Evolutionary conservation across 805 yeast genomes (phyloP).

Genomic region (Schizosaccharomyces cryophilus): DNA sequence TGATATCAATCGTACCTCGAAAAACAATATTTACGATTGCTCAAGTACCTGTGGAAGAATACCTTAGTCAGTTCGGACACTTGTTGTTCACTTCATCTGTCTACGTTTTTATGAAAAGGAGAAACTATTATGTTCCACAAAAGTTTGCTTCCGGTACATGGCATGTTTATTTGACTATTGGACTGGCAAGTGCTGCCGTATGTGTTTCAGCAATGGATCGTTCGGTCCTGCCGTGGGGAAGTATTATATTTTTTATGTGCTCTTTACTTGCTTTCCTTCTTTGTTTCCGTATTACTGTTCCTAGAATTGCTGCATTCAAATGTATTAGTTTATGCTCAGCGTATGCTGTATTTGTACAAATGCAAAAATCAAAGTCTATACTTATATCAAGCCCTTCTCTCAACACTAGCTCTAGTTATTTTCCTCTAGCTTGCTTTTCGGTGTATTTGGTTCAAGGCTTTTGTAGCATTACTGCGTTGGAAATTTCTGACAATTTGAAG

Average conservation of each 20-base stretch:
- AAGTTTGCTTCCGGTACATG: not conserved
- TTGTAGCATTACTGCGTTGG: not conserved
- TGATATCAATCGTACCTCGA: not conserved
- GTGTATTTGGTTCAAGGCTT: not conserved
- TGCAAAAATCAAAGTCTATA: not conserved
- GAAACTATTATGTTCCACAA: not conserved
- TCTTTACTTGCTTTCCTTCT: not conserved
- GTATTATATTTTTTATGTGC: not conserved
- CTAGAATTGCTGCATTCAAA: not conserved
- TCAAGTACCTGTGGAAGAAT: not conserved
- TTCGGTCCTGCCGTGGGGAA: not conserved
- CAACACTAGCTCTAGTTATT: not conserved
- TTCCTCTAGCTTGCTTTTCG: not conserved
- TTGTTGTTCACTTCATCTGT: not conserved
- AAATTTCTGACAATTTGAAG: not conserved
- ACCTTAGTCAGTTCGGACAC: not conserved
- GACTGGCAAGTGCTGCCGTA: not conserved
- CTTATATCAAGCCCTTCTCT: not conserved
- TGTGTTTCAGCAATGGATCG: not conserved
- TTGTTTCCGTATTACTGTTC: not conserved
- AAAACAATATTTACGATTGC: not conserved
- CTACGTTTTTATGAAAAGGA: not conserved
- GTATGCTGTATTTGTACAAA: not conserved
- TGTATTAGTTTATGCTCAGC: not conserved
- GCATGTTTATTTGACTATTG: no score